Percentiles rank a stretch among this genome's conserved stretches.
Evolutionary conservation across 2,329 filamentous ascomycete species (phyloP).

Genomic region (Cytospora paraplurivora): DNA sequence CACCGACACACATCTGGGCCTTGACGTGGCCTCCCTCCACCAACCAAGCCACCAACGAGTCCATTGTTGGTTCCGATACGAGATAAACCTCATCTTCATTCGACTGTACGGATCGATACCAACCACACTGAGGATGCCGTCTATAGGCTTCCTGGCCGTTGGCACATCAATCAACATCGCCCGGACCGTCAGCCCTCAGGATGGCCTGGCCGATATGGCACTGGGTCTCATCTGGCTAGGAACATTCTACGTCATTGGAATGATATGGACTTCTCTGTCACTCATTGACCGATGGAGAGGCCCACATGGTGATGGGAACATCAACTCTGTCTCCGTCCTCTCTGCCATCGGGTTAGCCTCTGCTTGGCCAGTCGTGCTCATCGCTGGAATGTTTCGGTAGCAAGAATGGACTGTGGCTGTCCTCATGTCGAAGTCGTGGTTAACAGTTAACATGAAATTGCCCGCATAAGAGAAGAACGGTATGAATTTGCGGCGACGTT

Average conservation of each 20-base stretch:
- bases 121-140: slow-evolving; percentile 7
- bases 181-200: slow-evolving; percentile 20
- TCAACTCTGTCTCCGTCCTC: slow-evolving; percentile 29
- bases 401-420: background rate
- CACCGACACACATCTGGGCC: background rate
- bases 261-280: slow-evolving; percentile 33
- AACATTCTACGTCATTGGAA: slow-evolving; percentile 32
- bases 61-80: background rate
- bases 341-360: slow-evolving; percentile 30
- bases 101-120: background rate
- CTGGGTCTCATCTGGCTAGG: slow-evolving; percentile 32
- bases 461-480: too few relatives aligned
- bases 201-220: slow-evolving; percentile 28
- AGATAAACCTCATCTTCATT: background rate
- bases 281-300: slow-evolving; percentile 36
- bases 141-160: slow-evolving; percentile 13
- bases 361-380: slow-evolving; percentile 32
- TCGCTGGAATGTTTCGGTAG: slow-evolving; percentile 19
- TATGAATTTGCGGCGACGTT: too few relatives aligned
- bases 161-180: slow-evolving; percentile 8
- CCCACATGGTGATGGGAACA: slow-evolving; percentile 31
- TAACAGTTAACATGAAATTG: too few relatives aligned
- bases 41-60: background rate
- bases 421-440: background rate
- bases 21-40: background rate